Evolutionary conservation across 345 rosid species (phyloP), one percentile per base, ranked within the genome.

Genomic region (Heritiera littoralis): DNA sequence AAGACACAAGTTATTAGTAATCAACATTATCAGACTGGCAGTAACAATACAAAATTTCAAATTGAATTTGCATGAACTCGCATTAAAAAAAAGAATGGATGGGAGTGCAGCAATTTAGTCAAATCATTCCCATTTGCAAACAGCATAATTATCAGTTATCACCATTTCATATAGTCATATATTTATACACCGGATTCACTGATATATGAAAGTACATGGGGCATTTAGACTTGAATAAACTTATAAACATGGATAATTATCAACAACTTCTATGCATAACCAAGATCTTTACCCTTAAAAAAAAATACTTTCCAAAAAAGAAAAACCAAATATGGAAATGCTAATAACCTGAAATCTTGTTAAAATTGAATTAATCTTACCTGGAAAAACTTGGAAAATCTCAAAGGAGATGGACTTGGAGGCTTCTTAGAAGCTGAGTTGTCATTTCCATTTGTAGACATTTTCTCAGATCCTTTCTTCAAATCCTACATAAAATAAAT

Each of bases 331-430:
- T 35, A 35, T 35, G 38, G 3, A 35, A 35, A 35, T 35, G 38
- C 38, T 35, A 35, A 35, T 35, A 35, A 35, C 38, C 38, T 35
- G 38, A 35, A 35, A 35, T 35, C 38, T 35, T 35, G 3, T 35
- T 35, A 35, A 2, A 1, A 1, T 35, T 35, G 38, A 32, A 35
- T 18, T 18, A 46, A 38, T 43, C 38, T 78, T 69, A 92, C 95
- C 93, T 92, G 93, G 77, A 90, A 90, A 75, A 87, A 92, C 83
- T 89, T 92, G 78, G 95, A 92, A 81, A 84, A 87, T 78, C 95
- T 89, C 77, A 92, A 73, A 73, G 95, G 95, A 66, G 95, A 92
- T 49, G 95, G 95, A 8, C 84, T 77, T 43, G 95, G 95, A 18
- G 95, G 95, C 35, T 89, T 78, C 76, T 84, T 92, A 43, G 89